A percentile compares a stretch with the other conserved stretches of the same genome.
Evolutionary conservation across 179 eudicot genomes (phyloP).

Genomic region (Beta lomatogona): DNA sequence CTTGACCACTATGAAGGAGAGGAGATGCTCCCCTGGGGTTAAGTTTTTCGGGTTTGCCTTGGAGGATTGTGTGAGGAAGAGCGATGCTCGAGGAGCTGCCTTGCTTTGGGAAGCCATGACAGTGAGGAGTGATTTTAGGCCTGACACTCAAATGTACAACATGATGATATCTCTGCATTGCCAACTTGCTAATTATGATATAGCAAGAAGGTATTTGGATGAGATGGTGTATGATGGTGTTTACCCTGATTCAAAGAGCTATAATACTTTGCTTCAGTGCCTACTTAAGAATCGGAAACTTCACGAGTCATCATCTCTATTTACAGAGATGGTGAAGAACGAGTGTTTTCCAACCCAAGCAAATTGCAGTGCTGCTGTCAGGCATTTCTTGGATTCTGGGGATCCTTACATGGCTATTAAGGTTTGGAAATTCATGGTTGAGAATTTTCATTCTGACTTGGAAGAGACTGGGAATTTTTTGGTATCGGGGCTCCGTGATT

Average conservation of each 20-base stretch:
- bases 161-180: slow-evolving; percentile 64
- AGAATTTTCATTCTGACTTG: slow-evolving; percentile 52
- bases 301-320: slow-evolving; percentile 48
- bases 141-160: slow-evolving; percentile 61
- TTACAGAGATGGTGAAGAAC: slow-evolving; percentile 75
- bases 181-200: slow-evolving; percentile 41
- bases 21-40: slow-evolving; percentile 65
- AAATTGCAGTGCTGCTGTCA: slow-evolving; percentile 55
- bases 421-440: slow-evolving; percentile 76
- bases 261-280: slow-evolving; percentile 47
- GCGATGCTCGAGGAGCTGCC: slow-evolving; percentile 54
- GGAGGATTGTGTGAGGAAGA: slow-evolving; percentile 60
- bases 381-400: slow-evolving; percentile 44
- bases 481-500: slow-evolving; percentile 57
- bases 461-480: slow-evolving; percentile 68
- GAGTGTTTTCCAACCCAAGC: slow-evolving; percentile 59
- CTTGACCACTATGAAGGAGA: slow-evolving; percentile 55
- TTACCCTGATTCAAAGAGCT: slow-evolving; percentile 59
- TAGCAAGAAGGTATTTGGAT: slow-evolving; percentile 59
- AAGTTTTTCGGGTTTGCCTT: slow-evolving; percentile 65
- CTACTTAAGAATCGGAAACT: slow-evolving; percentile 43
- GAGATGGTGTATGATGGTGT: slow-evolving; percentile 74
- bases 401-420: slow-evolving; percentile 67
- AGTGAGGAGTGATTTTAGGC: slow-evolving; percentile 47
- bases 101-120: slow-evolving; percentile 69